Evolutionary conservation across 2,329 filamentous ascomycete genomes (phyloP).

Genomic region (Incumbomyces delicatus): DNA sequence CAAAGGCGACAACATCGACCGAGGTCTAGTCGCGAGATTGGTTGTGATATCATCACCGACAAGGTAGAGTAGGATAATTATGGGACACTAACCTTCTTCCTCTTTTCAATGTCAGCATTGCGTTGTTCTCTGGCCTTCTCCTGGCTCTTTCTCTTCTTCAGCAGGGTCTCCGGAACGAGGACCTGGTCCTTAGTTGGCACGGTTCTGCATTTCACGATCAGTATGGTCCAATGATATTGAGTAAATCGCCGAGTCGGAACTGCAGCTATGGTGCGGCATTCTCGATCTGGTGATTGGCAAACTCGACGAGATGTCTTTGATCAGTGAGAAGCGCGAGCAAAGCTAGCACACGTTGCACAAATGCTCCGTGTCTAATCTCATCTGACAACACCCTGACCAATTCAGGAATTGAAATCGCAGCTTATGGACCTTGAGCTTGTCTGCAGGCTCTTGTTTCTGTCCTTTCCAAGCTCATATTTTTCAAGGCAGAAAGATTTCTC

Average conservation of each 20-base stretch:
- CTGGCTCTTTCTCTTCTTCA: slow-evolving; percentile 99
- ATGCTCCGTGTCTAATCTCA: slow-evolving; percentile 44
- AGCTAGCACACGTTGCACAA: slow-evolving; percentile 12
- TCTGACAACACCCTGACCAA: slow-evolving; percentile 63
- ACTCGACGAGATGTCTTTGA: slow-evolving; percentile 75
- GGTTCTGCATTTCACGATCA: slow-evolving; percentile 54
- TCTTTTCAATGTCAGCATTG: slow-evolving; percentile 68
- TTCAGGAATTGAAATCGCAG: slow-evolving; percentile 34
- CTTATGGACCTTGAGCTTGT: slow-evolving; percentile 15
- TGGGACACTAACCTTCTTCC: slow-evolving; percentile 67
- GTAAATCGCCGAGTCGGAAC: slow-evolving; percentile 77
- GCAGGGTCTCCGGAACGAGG: slow-evolving; percentile 95
- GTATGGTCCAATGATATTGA: slow-evolving; percentile 66
- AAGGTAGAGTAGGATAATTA: slow-evolving; percentile 27
- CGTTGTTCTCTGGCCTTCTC: slow-evolving; percentile 96
- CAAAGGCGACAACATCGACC: slow-evolving; percentile 91
- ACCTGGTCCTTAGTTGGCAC: slow-evolving; percentile 92
- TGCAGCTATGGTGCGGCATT: slow-evolving; percentile 88
- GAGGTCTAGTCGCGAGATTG: slow-evolving; percentile 81
- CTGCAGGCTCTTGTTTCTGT: slow-evolving; percentile 5
- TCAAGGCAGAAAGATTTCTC: slow-evolving; percentile 55
- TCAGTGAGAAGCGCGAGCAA: slow-evolving; percentile 49
- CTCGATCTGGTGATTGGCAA: slow-evolving; percentile 60
- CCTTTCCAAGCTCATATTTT: slow-evolving; percentile 52
- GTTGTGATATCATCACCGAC: slow-evolving; percentile 80